Evolutionary conservation across 768 basidiomycete genomes (phyloP).

Genomic region (Coprinopsis sp.): DNA sequence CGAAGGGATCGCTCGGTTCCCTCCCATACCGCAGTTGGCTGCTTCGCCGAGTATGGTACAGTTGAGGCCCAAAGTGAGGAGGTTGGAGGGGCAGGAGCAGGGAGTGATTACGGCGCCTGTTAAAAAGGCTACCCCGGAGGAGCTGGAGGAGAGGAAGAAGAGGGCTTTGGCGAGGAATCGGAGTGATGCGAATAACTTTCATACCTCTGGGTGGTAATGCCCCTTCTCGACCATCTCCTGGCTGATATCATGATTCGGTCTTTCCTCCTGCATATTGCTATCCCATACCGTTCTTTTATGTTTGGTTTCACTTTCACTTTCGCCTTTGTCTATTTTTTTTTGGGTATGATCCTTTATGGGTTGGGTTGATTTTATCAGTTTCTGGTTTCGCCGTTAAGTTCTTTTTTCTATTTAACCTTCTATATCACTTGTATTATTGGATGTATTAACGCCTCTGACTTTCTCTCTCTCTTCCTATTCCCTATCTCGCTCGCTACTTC

Average conservation of each 20-base stretch:
- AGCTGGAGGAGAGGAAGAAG: slow-evolving; percentile 37
- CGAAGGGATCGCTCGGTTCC: too few species aligned
- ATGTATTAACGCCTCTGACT: too few species aligned
- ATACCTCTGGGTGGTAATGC: slow-evolving; percentile 56
- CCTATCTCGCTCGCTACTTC: too few species aligned
- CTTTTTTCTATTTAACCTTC: neutral
- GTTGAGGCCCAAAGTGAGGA: slow-evolving; percentile 30
- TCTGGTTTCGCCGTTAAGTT: neutral
- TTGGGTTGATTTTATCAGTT: neutral
- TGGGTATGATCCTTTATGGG: neutral
- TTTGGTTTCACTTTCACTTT: neutral
- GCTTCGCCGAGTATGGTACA: slow-evolving; percentile 37
- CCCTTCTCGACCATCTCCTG: neutral
- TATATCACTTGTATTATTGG: neutral
- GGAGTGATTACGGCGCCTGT: slow-evolving; percentile 12
- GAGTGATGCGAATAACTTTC: slow-evolving; percentile 68
- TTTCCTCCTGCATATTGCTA: neutral
- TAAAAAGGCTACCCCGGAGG: slow-evolving; percentile 18
- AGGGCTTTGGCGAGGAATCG: slow-evolving; percentile 54
- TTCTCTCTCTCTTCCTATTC: too few species aligned
- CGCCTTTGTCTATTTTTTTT: neutral
- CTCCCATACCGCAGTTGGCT: slow-evolving; percentile 29
- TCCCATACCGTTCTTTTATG: neutral
- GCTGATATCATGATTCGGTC: slow-evolving; percentile 4
- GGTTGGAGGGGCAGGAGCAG: slow-evolving; percentile 1